Evolutionary conservation across 1,284 basidiomycete genomes (phyloP).

Genomic region (Salmacisia buchloeana): DNA sequence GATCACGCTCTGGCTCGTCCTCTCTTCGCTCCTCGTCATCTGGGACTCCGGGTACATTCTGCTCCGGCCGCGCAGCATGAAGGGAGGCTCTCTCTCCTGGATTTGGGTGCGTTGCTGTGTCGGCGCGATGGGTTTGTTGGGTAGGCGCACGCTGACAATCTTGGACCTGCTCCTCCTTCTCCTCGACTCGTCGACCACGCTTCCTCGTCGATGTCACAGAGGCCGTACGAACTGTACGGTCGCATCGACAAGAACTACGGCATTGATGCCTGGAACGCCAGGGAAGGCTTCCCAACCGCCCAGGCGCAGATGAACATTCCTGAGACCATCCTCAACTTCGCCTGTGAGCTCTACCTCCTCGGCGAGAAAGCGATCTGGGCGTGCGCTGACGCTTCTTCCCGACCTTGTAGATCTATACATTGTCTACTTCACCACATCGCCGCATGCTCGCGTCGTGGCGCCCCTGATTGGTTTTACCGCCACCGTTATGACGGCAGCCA

Average conservation of each 20-base stretch:
- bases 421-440: conserved; percentile 57
- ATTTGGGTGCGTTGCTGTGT: neutral
- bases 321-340: conserved; percentile 68
- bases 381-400: neutral
- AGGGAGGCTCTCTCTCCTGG: neutral
- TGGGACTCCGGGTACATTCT: conserved; percentile 42
- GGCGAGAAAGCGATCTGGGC: neutral
- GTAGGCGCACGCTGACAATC: no score
- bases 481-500: conserved; percentile 71
- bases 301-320: conserved; percentile 75
- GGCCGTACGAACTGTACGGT: conserved; percentile 59
- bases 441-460: conserved; percentile 56
- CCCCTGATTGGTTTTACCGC: conserved; percentile 70
- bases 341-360: conserved; percentile 44
- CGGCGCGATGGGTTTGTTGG: neutral
- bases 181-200: conserved; percentile 3
- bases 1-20: conserved; percentile 3
- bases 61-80: conserved; percentile 29
- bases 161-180: neutral
- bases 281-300: conserved; percentile 77
- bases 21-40: conserved; percentile 25
- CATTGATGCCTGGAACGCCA: conserved; percentile 59
- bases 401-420: conserved; percentile 61
- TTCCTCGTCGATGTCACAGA: conserved; percentile 18
- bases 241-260: conserved; percentile 73